Percentiles rank a stretch among this genome's conserved stretches.
These are phyloP conservation scores for Venturia asperata DNA, from an alignment of 2,329 filamentous ascomycete species.

Conservation along the genomic window DNA sequence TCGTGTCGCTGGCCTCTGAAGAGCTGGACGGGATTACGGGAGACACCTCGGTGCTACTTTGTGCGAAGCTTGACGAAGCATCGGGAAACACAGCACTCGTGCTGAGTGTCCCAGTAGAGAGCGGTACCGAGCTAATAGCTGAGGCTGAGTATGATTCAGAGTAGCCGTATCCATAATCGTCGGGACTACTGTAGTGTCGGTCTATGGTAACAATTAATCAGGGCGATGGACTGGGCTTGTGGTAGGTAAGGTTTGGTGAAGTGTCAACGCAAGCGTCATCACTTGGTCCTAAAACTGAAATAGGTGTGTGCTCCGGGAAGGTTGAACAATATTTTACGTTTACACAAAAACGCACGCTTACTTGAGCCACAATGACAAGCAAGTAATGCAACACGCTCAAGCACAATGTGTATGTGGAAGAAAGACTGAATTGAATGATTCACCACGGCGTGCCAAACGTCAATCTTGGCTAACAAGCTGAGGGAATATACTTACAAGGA, in stretches of 20 bases:
- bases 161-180: conserved; percentile 4
- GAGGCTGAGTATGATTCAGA: conserved; percentile 5
- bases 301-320: not conserved
- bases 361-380: not conserved
- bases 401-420: not conserved
- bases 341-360: not conserved
- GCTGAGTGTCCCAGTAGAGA: not conserved
- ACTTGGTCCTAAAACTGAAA: not conserved
- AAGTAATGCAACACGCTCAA: not conserved
- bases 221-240: not conserved
- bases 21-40: not conserved
- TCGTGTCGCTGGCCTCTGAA: not conserved
- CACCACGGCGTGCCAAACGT: not conserved
- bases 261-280: not conserved
- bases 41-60: not conserved
- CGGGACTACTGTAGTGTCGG: not conserved
- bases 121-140: not conserved
- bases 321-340: not conserved
- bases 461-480: not conserved
- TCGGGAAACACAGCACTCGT: not conserved
- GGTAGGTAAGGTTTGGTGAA: too few relatives aligned
- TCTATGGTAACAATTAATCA: not conserved
- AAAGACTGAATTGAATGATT: not conserved
- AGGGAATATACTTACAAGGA: not conserved
- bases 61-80: not conserved